These are phyloP conservation scores for Lepiota venenata DNA, from an alignment of 768 basidiomycete species.

Conservation along the genomic window DNA sequence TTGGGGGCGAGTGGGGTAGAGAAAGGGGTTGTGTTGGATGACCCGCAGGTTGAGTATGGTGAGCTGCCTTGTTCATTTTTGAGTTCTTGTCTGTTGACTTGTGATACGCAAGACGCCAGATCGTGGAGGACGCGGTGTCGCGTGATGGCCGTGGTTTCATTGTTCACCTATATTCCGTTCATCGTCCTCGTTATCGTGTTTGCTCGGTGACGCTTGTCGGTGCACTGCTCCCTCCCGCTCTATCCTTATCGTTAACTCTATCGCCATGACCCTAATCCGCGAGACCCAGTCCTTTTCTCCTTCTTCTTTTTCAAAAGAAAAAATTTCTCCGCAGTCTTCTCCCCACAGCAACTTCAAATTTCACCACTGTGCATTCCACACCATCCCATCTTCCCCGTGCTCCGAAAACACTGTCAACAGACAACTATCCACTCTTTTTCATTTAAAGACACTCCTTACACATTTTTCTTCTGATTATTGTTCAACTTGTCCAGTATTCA, in stretches of 20 bases:
- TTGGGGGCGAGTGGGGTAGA: constrained; percentile 53
- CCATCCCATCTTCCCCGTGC: not conserved
- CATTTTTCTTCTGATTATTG: not conserved
- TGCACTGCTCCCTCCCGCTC: not conserved
- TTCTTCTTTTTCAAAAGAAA: too few relatives aligned
- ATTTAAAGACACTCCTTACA: constrained; percentile 2
- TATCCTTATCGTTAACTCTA: constrained; percentile 11
- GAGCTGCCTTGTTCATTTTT: constrained; percentile 22
- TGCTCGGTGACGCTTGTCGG: constrained; percentile 25
- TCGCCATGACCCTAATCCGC: not conserved
- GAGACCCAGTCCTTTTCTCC: too few relatives aligned
- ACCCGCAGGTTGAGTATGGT: constrained; percentile 80
- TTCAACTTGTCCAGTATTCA: too few relatives aligned
- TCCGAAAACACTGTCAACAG: not conserved
- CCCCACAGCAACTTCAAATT: not conserved
- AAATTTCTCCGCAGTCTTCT: not conserved
- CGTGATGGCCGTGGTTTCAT: constrained; percentile 61
- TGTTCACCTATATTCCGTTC: constrained; percentile 78
- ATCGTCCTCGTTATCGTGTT: constrained; percentile 72
- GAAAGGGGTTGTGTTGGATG: constrained; percentile 71
- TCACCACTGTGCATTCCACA: not conserved
- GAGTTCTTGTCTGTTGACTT: not conserved
- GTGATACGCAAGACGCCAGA: constrained; percentile 52
- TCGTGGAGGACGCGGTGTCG: constrained; percentile 77
- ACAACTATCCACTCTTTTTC: constrained; percentile 2